A percentile compares a stretch with the other conserved stretches of the same genome.
These are phyloP conservation scores for Gracilariopsis chorda DNA, from an alignment of 23 red algal genomes.

Conservation along the genomic window DNA sequence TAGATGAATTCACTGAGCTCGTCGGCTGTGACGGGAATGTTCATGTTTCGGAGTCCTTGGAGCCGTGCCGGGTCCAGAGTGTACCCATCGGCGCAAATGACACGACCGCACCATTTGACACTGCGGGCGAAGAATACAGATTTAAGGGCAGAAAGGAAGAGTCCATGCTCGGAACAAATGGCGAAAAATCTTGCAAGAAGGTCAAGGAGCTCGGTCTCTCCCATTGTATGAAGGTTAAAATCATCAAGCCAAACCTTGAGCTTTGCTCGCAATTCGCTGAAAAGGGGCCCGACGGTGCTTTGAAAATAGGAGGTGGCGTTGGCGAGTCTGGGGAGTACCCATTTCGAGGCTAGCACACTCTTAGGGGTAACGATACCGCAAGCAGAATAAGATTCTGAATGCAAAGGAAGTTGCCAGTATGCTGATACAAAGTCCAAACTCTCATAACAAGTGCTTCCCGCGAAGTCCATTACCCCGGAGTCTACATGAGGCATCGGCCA, in stretches of 20 bases:
- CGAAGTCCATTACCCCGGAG: constrained; percentile 1
- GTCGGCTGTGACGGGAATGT: background rate
- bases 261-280: background rate
- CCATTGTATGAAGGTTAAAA: background rate
- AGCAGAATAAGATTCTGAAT: constrained; percentile 14
- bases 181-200: background rate
- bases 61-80: background rate
- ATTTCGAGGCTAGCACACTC: background rate
- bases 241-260: constrained; percentile 43
- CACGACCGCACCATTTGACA: constrained; percentile 27
- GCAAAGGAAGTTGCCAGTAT: constrained; percentile 41
- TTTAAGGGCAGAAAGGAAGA: constrained; percentile 7
- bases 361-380: background rate
- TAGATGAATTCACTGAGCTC: constrained; percentile 27
- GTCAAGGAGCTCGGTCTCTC: background rate
- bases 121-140: background rate
- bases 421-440: constrained; percentile 4
- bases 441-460: background rate
- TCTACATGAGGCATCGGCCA: constrained; percentile 48
- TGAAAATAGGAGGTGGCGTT: constrained; percentile 38
- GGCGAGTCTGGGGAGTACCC: constrained; percentile 5
- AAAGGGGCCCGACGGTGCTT: background rate
- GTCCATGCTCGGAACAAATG: background rate
- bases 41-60: background rate
- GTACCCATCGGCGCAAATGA: constrained; percentile 8